These are phyloP conservation scores for Venturia aucupariae DNA, from an alignment of 2,329 filamentous ascomycete species.

Conservation along the genomic window DNA sequence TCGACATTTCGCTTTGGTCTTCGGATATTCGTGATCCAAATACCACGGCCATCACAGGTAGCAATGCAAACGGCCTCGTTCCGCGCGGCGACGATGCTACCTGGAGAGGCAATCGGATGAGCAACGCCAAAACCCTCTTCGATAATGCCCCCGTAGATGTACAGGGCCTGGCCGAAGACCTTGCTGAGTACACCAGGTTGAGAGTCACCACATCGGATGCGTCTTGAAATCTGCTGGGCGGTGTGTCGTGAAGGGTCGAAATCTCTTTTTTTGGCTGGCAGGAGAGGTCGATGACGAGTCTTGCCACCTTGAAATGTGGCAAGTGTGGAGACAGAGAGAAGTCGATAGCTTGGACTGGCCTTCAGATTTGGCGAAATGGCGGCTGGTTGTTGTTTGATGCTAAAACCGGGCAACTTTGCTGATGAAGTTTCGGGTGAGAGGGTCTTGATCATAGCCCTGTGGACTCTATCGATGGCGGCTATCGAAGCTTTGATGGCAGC, in stretches of 20 bases:
- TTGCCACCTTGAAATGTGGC: conserved; percentile 31
- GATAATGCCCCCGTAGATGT: conserved; percentile 34
- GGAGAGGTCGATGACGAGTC: conserved; percentile 29
- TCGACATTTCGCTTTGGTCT: conserved; percentile 31
- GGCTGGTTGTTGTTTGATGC: not conserved
- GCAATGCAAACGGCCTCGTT: conserved; percentile 25
- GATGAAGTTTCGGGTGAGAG: not conserved
- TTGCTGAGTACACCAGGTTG: conserved; percentile 34
- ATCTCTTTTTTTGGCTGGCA: conserved; percentile 31
- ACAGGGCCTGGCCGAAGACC: conserved; percentile 30
- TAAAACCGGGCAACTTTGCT: not conserved
- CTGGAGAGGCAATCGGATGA: conserved; percentile 17
- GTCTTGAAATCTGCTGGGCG: conserved; percentile 32
- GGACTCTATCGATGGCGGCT: conserved; percentile 30
- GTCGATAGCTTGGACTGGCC: conserved; percentile 22
- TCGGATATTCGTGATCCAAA: conserved; percentile 36
- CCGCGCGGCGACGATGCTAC: conserved; percentile 29
- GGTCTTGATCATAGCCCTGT: conserved; percentile 19
- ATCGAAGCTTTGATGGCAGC: conserved; percentile 31
- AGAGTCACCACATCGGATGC: conserved; percentile 34
- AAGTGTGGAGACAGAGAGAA: conserved; percentile 27
- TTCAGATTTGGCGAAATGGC: conserved; percentile 17
- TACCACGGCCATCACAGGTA: conserved; percentile 30
- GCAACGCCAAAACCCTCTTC: conserved; percentile 22
- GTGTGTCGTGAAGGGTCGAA: conserved; percentile 29